Conservation (phyloP, 129 eudicot species). For the Helichrysum umbraculigerum region DNA sequence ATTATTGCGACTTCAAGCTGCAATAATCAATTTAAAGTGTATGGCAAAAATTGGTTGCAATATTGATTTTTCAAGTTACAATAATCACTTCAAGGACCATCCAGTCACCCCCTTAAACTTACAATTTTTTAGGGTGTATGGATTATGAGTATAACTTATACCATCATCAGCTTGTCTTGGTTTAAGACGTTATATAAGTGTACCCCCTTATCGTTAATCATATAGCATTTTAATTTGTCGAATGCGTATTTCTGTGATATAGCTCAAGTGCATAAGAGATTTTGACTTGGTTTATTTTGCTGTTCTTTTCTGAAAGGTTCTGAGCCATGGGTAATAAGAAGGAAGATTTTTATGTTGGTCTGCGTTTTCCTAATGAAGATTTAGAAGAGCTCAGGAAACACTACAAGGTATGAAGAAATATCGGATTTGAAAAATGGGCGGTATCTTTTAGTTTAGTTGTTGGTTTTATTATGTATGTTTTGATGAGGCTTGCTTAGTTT, state of each 20-base stretch:
- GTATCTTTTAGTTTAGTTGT: not conserved
- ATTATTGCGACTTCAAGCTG: not conserved
- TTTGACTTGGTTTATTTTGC: slow-evolving; percentile 7
- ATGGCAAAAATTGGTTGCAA: slow-evolving; percentile 2
- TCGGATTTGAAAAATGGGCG: not conserved
- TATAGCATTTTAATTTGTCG: not conserved
- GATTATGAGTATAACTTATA: not conserved
- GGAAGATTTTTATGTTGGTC: not conserved
- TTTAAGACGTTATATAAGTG: not conserved
- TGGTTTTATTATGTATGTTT: not conserved
- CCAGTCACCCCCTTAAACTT: not conserved
- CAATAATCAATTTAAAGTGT: slow-evolving; percentile 8
- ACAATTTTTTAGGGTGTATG: not conserved
- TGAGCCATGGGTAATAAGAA: slow-evolving; percentile 16
- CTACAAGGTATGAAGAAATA: slow-evolving; percentile 14
- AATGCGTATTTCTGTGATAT: slow-evolving; percentile 1
- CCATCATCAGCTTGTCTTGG: slow-evolving; percentile 9
- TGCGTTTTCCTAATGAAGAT: slow-evolving; percentile 8
- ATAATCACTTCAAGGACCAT: not conserved
- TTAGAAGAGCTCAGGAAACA: not conserved
- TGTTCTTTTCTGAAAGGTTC: not conserved
- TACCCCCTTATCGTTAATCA: slow-evolving; percentile 9
- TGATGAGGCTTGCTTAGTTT: slow-evolving; percentile 7
- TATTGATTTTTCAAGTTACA: not conserved
- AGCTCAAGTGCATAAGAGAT: slow-evolving; percentile 7